phyloP scores from a whole-genome alignment of 192 early-diverging fungal genomes.

The Coemansia sp. region DNA sequence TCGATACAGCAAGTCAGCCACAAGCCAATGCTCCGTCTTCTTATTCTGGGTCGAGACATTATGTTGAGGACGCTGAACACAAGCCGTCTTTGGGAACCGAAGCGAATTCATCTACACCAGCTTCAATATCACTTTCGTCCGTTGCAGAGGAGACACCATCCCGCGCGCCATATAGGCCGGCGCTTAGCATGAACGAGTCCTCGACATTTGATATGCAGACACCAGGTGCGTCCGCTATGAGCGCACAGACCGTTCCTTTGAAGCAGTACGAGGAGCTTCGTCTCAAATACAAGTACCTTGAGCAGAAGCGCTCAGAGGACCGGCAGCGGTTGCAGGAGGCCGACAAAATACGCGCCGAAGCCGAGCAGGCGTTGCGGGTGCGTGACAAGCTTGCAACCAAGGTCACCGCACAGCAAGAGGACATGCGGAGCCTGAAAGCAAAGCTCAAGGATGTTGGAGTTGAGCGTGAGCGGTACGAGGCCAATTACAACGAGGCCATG shows the following conservation, averaged over 20 bases:
- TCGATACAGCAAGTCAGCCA: slow-evolving; percentile 4
- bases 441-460: slow-evolving; percentile 56
- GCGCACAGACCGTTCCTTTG: slow-evolving; percentile 54
- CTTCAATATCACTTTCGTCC: neutral
- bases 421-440: slow-evolving; percentile 64
- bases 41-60: neutral
- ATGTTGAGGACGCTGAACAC: neutral
- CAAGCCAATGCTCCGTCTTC: neutral
- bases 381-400: slow-evolving; percentile 70
- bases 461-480: slow-evolving; percentile 70
- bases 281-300: slow-evolving; percentile 72
- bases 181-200: slow-evolving; percentile 49
- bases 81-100: neutral
- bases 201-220: slow-evolving; percentile 14
- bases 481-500: slow-evolving; percentile 67
- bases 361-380: slow-evolving; percentile 66
- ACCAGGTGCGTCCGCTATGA: slow-evolving; percentile 9
- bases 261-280: slow-evolving; percentile 82
- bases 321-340: slow-evolving; percentile 70
- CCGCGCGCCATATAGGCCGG: slow-evolving; percentile 36
- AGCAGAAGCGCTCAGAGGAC: slow-evolving; percentile 82
- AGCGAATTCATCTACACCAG: neutral
- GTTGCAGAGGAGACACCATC: slow-evolving; percentile 19
- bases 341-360: slow-evolving; percentile 70
- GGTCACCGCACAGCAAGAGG: slow-evolving; percentile 70